Base-by-base conservation (phyloP, 2,329 filamentous ascomycete genomes). In the Pseudogymnoascus sp. region DNA sequence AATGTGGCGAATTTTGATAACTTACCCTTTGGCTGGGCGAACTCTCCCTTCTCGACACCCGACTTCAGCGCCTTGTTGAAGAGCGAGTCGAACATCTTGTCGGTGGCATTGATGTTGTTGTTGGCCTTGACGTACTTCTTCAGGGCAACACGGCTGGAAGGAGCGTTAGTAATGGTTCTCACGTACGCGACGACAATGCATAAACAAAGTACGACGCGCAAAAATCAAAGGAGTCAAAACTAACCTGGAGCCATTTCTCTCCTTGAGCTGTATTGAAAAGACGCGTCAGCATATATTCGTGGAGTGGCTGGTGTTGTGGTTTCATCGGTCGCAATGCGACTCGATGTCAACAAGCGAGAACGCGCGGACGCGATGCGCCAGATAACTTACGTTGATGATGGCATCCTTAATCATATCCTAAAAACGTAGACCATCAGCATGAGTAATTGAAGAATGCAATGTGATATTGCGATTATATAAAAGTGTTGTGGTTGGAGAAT, bases 121-220 rank as follows among this genome's bases (percentile, higher is more conserved):
- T 89, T 89, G 73, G 82, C 81, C 73, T 81, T 80, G 68, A 90
- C 84, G 74, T 89, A 89, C 75, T 89, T 89, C 82, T 89, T 89
- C 74, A 89, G 82, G 62, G 85, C 84, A 76, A 87, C 84, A 72
- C 87, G 87, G 69, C 74, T 75, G 61, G 60, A 64, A 70, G 66
- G 64, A 61, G 65, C 42, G 72, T 77, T 68, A 77, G 75, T 68
- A 63, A 25, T 61, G 5, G 31, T 31, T 18, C 60, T 59, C 39
- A 29, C 25, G 58, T 40, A 36, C 29, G 21, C 37, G 59, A 37
- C 59, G 10, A 9, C 31, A 55, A 61, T 40, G 36, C 35, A 29
- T 27, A 63, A 61, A 58, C 18, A 58, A 61, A 58, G 36, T 27
- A 21, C 10, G 33, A 62, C 48, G 33, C 33, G 58, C 33, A 37